Evolutionary conservation across 345 rosid species (phyloP), one percentile per base, ranked within the genome.

Genomic region (Passiflora organensis): DNA sequence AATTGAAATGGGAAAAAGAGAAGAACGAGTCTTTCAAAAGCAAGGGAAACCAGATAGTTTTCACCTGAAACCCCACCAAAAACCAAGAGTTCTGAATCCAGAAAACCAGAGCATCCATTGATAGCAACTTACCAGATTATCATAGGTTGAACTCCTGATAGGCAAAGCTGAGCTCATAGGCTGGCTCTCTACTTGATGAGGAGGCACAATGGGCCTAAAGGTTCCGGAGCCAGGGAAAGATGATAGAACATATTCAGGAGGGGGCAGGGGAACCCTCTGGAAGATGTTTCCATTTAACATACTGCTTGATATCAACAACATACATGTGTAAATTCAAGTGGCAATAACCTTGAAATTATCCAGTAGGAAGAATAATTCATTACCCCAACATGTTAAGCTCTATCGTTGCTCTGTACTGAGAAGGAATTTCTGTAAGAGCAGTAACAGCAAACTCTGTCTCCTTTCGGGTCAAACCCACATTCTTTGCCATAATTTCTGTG

Each of bases 151-250:
- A 58, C 63, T 75, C 39, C 88, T 48, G 46, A 74, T 60, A 11
- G 89, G 73, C 24, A 81, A 67, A 62, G 82, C 80, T 42, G 82
- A 74, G 66, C 58, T 74, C 60, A 63, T 53, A 10, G 73, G 61
- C 22, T 6, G 65, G 71, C 65, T 66, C n/a, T 77, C 77, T 39
- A 10, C 60, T 15, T 78, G 76, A 61, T 72, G 78, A 57, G 78
- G 48, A 56, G 87, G 85, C 23, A 70, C 78, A 39, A 76, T 80
- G 17, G 95, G 85, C 70, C 79, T 76, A 55, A 62, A 80, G 69
- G 78, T 54, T 53, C 19, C 63, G 14, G 60, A 45, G 45, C 51
- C 58, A 49, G 37, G 39, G 48, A 50, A 53, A 45, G 63, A 48
- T 1, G 62, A n/a, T 36, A 48, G 36, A 28, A 59, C 48, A 14